Evolutionary conservation across 177 flowering plant genomes (phyloP).

Genomic region (Vitis hybrid): DNA sequence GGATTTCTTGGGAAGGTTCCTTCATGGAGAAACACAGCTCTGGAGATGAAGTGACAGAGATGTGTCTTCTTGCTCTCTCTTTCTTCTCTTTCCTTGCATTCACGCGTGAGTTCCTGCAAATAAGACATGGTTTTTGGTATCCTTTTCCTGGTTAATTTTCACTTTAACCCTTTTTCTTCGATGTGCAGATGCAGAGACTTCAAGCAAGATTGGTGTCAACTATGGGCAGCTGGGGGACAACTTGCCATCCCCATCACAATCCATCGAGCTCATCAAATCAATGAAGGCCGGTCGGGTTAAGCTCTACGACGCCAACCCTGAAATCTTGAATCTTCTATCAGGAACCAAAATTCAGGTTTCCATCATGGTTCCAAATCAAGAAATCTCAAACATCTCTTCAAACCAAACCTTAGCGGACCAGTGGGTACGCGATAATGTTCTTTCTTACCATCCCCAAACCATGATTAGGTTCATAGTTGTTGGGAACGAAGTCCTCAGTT

Average conservation of each 20-base stretch:
- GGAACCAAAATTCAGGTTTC: slow-evolving; percentile 11
- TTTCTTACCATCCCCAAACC: slow-evolving; percentile 11
- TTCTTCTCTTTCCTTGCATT: slow-evolving; percentile 9
- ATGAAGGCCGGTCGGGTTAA: slow-evolving; percentile 16
- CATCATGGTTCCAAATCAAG: slow-evolving; percentile 15
- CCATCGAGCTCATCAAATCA: slow-evolving; percentile 13
- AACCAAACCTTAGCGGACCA: slow-evolving; percentile 14
- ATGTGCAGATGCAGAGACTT: not conserved
- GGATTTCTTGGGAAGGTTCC: not conserved
- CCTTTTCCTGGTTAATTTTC: not conserved
- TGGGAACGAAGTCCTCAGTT: slow-evolving; percentile 15
- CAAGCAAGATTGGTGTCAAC: slow-evolving; percentile 20
- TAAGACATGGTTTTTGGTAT: not conserved
- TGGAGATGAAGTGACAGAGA: not conserved
- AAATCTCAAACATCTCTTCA: slow-evolving; percentile 1
- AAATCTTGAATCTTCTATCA: slow-evolving; percentile 8
- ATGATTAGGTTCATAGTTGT: slow-evolving; percentile 11
- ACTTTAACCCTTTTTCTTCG: not conserved
- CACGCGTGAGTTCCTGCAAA: slow-evolving; percentile 16
- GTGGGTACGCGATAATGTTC: slow-evolving; percentile 14
- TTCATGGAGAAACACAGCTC: not conserved
- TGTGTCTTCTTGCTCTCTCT: slow-evolving; percentile 7
- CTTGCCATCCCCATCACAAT: slow-evolving; percentile 14
- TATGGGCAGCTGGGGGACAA: slow-evolving; percentile 24
- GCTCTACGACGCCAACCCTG: slow-evolving; percentile 22